Conservation (phyloP, 257 asterid species). For the Solanum ossicruentum region DNA sequence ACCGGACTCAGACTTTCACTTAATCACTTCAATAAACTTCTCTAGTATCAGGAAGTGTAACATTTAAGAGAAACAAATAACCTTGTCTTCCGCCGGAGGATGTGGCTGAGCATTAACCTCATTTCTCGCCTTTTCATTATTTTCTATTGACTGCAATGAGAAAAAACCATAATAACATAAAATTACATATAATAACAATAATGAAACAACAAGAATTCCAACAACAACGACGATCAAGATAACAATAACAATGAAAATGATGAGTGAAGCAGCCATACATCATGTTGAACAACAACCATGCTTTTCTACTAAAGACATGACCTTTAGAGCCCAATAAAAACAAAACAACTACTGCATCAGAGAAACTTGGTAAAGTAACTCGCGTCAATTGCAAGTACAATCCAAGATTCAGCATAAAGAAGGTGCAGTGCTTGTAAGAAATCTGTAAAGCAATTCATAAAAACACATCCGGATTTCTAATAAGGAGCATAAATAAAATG, state of each 20-base stretch:
- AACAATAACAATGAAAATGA: background rate
- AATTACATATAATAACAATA: background rate
- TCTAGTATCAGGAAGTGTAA: background rate
- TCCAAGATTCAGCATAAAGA: background rate
- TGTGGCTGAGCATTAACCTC: conserved; percentile 35
- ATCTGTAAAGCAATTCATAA: background rate
- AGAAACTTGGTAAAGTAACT: background rate
- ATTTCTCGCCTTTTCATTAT: conserved; percentile 65
- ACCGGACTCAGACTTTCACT: background rate
- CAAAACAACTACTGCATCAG: background rate
- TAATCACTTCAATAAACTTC: background rate
- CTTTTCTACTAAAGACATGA: background rate
- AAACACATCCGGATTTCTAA: background rate
- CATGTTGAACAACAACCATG: background rate
- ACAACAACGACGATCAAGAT: background rate
- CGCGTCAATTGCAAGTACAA: background rate
- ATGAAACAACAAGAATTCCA: background rate
- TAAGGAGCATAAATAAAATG: background rate
- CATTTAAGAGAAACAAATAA: conserved; percentile 5
- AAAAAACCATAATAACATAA: background rate
- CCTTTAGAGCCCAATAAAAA: background rate
- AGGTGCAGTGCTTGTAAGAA: background rate
- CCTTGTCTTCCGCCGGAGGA: conserved; percentile 62
- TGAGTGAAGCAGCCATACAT: background rate
- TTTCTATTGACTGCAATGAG: conserved; percentile 51